Evolutionary conservation across 192 early-diverging fungal genomes (phyloP).

Genomic region (Spizellomyces punctatus): DNA sequence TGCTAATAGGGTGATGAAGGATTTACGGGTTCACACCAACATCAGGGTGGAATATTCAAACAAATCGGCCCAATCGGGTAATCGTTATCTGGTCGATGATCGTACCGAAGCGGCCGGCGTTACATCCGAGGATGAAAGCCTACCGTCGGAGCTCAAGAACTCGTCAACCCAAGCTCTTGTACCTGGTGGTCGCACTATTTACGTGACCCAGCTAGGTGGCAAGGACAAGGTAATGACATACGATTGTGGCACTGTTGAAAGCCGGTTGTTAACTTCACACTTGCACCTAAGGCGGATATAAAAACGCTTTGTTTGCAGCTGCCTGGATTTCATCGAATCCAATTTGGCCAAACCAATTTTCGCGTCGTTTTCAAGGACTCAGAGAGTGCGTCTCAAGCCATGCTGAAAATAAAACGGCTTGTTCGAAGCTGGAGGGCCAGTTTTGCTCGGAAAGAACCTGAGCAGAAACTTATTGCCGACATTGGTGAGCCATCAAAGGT

Average conservation of each 20-base stretch:
- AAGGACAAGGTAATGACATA: neutral
- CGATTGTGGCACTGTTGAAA: neutral
- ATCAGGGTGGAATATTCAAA: conserved; percentile 11
- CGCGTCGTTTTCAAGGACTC: conserved; percentile 28
- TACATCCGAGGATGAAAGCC: neutral
- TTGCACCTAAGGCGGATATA: conserved; percentile 15
- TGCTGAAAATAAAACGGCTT: conserved; percentile 1
- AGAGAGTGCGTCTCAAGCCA: conserved; percentile 25
- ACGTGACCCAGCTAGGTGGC: conserved; percentile 4
- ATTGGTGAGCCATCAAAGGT: conserved; percentile 35
- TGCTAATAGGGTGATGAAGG: conserved; percentile 16
- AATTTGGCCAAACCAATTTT: conserved; percentile 34
- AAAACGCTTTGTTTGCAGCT: conserved; percentile 16
- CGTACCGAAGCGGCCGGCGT: neutral
- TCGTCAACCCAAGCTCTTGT: neutral
- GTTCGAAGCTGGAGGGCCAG: conserved; percentile 12
- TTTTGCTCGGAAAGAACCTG: conserved; percentile 31
- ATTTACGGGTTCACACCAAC: conserved; percentile 23
- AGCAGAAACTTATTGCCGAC: conserved; percentile 27
- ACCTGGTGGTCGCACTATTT: conserved; percentile 7
- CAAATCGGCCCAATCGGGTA: conserved; percentile 19
- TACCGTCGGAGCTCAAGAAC: neutral
- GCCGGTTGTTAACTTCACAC: neutral
- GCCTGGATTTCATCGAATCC: conserved; percentile 35
- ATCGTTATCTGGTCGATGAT: conserved; percentile 12